Evolutionary conservation across 148 eudicot genomes (phyloP), one percentile per base, ranked within the genome.

Genomic region (Tetragonia tetragonoides): DNA sequence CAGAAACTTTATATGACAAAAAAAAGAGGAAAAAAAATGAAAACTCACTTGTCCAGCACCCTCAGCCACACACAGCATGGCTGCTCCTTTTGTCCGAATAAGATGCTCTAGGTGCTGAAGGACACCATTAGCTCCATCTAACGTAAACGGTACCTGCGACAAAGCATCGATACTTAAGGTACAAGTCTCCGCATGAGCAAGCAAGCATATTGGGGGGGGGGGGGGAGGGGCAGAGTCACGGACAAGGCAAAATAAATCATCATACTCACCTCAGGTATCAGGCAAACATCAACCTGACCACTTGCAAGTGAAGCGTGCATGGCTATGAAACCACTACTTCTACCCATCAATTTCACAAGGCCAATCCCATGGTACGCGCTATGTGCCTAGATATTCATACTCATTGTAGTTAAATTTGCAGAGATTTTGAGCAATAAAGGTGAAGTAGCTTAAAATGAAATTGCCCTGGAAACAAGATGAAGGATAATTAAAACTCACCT

Each of bases 231-330:
- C n/a, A n/a, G n/a, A n/a, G 23, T 11, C 18, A 54, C 11, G 59
- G 59, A 17, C 18, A 18, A 57, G 4, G 17, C 62, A 57, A 3
- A 9, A 57, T 3, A 57, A 5, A 57, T 9, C 23, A 57, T 57
- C n/a, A 57, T 7, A 70, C 74, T 70, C 59, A 86, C 88, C 85
- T 86, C 89, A 77, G 89, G 89, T 47, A 86, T 84, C 60, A 86
- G 84, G 75, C 89, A 86, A 77, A 84, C 76, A 49, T 86, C 89
- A 54, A 82, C 85, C 76, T 86, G 87, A 66, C 89, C 87, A 82
- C 89, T 86, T 34, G 87, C 87, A 51, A 86, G 89, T 68, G 89
- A 84, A n/a, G 89, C 89, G 80, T 86, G 83, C 85, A 86, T 84
- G 61, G 89, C 89, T 65, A 86, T 86, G 83, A 81, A 84, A 61